Percentiles rank a stretch among this genome's conserved stretches.
Evolutionary conservation across 2,329 filamentous ascomycete species (phyloP).

Genomic region (Tolypocladium tundrense): DNA sequence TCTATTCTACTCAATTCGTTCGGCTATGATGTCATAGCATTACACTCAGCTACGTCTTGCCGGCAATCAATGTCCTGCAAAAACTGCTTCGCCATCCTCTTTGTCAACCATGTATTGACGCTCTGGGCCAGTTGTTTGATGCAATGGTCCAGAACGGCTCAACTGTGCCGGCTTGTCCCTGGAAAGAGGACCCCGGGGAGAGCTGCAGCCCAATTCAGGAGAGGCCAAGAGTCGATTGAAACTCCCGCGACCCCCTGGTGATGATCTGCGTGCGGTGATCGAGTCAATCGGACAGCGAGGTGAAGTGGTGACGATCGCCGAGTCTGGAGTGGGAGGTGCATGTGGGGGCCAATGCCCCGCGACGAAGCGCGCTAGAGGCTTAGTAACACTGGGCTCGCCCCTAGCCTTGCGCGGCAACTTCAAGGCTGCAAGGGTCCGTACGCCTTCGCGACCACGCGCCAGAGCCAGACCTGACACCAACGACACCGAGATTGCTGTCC

Average conservation of each 20-base stretch:
- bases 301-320: background rate
- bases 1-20: too few relatives aligned
- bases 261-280: background rate
- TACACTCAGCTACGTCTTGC: too few relatives aligned
- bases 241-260: background rate
- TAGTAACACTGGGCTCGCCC: background rate
- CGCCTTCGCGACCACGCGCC: background rate
- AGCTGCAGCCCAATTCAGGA: background rate
- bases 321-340: background rate
- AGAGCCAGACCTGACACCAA: background rate
- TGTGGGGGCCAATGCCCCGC: background rate
- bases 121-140: too few relatives aligned
- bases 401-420: background rate
- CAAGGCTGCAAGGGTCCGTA: background rate
- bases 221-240: background rate
- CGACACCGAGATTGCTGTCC: background rate
- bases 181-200: too few relatives aligned
- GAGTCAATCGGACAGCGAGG: background rate
- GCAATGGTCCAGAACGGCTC: too few relatives aligned
- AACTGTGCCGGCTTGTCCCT: too few relatives aligned
- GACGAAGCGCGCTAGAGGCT: background rate
- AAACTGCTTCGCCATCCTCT: too few relatives aligned
- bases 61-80: too few relatives aligned
- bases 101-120: too few relatives aligned
- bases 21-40: too few relatives aligned